Conservation (phyloP, 2,329 filamentous ascomycete genomes). For the Polytolypa hystricis region DNA sequence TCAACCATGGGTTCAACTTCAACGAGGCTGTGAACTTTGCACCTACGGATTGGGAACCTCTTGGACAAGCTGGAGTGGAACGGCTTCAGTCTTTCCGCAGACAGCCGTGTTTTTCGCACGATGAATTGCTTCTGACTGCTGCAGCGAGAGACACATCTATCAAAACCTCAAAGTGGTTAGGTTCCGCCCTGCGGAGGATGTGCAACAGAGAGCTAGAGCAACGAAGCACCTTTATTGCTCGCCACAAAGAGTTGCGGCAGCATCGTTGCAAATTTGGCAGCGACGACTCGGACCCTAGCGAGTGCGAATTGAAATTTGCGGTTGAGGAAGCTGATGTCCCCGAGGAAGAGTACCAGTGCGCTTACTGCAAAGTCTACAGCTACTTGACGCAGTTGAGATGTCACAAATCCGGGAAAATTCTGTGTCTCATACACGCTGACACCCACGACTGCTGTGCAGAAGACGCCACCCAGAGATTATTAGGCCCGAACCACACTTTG, state of each 20-base stretch:
- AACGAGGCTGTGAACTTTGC: slow-evolving; percentile 99
- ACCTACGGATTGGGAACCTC: slow-evolving; percentile 88
- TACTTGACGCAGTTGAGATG: slow-evolving; percentile 89
- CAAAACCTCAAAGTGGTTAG: slow-evolving; percentile 88
- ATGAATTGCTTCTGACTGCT: slow-evolving; percentile 85
- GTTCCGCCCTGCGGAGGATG: slow-evolving; percentile 72
- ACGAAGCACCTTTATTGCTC: slow-evolving; percentile 56
- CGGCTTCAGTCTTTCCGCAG: slow-evolving; percentile 76
- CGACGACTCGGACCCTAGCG: slow-evolving; percentile 32
- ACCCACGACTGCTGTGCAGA: slow-evolving; percentile 68
- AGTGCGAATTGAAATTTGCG: slow-evolving; percentile 51
- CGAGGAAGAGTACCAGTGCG: slow-evolving; percentile 88
- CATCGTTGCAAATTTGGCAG: slow-evolving; percentile 46
- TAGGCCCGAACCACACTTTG: slow-evolving; percentile 60
- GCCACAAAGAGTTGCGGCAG: slow-evolving; percentile 46
- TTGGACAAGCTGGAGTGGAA: slow-evolving; percentile 74
- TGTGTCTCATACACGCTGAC: slow-evolving; percentile 76
- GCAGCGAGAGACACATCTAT: slow-evolving; percentile 71
- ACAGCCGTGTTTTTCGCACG: slow-evolving; percentile 94
- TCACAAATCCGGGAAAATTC: slow-evolving; percentile 63
- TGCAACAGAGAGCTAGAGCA: slow-evolving; percentile 59
- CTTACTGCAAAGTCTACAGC: slow-evolving; percentile 82
- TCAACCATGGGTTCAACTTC: slow-evolving; percentile 98
- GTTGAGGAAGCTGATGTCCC: slow-evolving; percentile 63
- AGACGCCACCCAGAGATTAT: slow-evolving; percentile 54